These are phyloP conservation scores for Hypomyces perniciosus DNA, from an alignment of 2,329 filamentous ascomycete species.

Conservation along the genomic window DNA sequence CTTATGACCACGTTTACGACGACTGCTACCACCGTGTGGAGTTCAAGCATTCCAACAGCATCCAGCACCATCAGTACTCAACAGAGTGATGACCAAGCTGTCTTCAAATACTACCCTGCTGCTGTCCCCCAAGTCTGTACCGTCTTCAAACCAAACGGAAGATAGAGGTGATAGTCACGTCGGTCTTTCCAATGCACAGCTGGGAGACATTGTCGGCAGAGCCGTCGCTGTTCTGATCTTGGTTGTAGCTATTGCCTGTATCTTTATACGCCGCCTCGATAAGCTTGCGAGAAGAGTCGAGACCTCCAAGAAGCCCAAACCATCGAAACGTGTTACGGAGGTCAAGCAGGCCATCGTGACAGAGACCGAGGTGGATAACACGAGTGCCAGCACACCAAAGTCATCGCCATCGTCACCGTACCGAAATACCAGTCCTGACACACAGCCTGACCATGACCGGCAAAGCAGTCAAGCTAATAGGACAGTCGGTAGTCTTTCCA, in stretches of 20 bases:
- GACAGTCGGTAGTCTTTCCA: background rate
- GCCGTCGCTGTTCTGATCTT: constrained; percentile 42
- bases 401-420: background rate
- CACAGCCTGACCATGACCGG: background rate
- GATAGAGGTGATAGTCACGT: constrained; percentile 21
- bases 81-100: constrained; percentile 21
- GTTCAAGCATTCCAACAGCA: constrained; percentile 31
- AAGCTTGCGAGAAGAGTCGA: constrained; percentile 35
- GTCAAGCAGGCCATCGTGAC: constrained; percentile 1
- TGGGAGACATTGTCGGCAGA: constrained; percentile 51
- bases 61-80: constrained; percentile 20
- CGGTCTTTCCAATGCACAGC: constrained; percentile 33
- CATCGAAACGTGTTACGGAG: constrained; percentile 14
- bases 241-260: constrained; percentile 40
- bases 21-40: constrained; percentile 34
- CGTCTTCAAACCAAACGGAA: constrained; percentile 16
- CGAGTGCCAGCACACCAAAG: background rate
- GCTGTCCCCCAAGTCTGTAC: constrained; percentile 36
- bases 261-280: constrained; percentile 47
- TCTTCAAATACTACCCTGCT: constrained; percentile 40
- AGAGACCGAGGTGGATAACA: background rate
- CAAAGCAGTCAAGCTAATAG: background rate
- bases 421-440: background rate
- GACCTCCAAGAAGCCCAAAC: constrained; percentile 28
- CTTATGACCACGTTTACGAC: constrained; percentile 34